Evolutionary conservation across 1,284 basidiomycete species (phyloP).

Genomic region (Marasmius oreades): DNA sequence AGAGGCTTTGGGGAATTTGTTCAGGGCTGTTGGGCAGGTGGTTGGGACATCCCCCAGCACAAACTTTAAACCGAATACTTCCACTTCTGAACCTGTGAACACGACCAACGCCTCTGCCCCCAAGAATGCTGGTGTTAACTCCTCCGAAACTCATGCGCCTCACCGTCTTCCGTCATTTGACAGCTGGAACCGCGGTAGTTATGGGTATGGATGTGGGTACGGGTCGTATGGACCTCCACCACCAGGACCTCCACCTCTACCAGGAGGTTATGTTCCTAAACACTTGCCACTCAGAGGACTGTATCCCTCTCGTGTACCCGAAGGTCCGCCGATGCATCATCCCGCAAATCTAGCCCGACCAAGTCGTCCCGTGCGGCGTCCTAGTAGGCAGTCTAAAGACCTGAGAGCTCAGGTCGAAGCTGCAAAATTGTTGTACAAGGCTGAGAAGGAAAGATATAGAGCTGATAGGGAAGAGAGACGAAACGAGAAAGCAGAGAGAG

Average conservation of each 20-base stretch:
- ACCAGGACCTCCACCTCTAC: conserved; percentile 9
- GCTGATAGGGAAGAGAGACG: conserved; percentile 31
- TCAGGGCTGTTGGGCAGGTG: conserved; percentile 48
- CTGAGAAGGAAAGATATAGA: conserved; percentile 65
- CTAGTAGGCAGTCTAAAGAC: conserved; percentile 31
- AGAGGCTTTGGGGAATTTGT: conserved; percentile 57
- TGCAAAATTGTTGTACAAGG: conserved; percentile 65
- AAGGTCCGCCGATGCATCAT: not conserved
- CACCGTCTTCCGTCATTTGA: not conserved
- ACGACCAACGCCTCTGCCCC: conserved; percentile 13
- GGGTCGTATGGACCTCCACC: conserved; percentile 21
- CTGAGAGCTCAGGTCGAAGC: conserved; percentile 58
- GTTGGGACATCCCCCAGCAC: conserved; percentile 9
- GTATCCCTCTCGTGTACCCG: not conserved
- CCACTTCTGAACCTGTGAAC: not conserved
- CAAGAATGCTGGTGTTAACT: conserved; percentile 5
- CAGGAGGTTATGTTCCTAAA: too few relatives aligned
- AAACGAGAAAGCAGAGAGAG: conserved; percentile 43
- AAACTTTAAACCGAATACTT: not conserved
- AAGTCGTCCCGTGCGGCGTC: not conserved
- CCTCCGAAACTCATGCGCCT: conserved; percentile 11
- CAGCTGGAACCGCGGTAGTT: not conserved
- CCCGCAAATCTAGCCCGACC: not conserved
- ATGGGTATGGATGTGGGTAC: not conserved
- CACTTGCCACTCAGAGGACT: too few relatives aligned